phyloP scores from a whole-genome alignment of 371 early-diverging fungal species.

The Ordospora colligata region DNA sequence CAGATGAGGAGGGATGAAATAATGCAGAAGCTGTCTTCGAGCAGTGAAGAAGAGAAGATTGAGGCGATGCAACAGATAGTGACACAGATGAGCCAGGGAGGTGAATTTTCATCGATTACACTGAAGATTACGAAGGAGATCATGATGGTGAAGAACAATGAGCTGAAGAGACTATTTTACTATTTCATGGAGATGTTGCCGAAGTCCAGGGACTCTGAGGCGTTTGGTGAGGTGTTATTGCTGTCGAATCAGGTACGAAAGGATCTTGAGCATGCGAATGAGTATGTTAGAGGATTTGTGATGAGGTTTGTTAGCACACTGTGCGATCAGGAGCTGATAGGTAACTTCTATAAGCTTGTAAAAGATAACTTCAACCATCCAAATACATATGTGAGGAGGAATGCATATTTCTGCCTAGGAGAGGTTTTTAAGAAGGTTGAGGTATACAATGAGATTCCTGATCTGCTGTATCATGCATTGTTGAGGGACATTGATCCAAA shows the following conservation, averaged over 20 bases:
- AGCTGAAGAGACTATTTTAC: constrained; percentile 56
- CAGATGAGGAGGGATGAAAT: constrained; percentile 26
- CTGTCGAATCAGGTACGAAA: constrained; percentile 76
- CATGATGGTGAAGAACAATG: constrained; percentile 46
- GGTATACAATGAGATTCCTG: constrained; percentile 27
- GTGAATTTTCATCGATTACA: background rate
- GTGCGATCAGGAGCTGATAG: constrained; percentile 70
- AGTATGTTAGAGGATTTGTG: constrained; percentile 86
- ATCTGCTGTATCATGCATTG: constrained; percentile 25
- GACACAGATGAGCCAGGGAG: constrained; percentile 8
- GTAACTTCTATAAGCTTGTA: constrained; percentile 20
- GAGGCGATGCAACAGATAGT: constrained; percentile 20
- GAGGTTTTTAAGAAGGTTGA: constrained; percentile 26
- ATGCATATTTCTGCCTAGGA: constrained; percentile 69
- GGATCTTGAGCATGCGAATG: constrained; percentile 93
- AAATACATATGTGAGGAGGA: constrained; percentile 86
- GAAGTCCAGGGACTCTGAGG: constrained; percentile 33
- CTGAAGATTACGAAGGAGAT: constrained; percentile 27
- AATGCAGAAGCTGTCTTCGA: constrained; percentile 1
- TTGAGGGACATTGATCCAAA: constrained; percentile 43
- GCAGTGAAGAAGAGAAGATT: background rate
- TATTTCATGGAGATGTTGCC: constrained; percentile 51
- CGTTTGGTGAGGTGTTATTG: constrained; percentile 50
- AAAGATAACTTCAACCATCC: constrained; percentile 69
- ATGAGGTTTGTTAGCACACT: constrained; percentile 84